These are phyloP conservation scores for Cyberlindnera suaveolens DNA, from an alignment of 805 yeast species.

Conservation along the genomic window DNA sequence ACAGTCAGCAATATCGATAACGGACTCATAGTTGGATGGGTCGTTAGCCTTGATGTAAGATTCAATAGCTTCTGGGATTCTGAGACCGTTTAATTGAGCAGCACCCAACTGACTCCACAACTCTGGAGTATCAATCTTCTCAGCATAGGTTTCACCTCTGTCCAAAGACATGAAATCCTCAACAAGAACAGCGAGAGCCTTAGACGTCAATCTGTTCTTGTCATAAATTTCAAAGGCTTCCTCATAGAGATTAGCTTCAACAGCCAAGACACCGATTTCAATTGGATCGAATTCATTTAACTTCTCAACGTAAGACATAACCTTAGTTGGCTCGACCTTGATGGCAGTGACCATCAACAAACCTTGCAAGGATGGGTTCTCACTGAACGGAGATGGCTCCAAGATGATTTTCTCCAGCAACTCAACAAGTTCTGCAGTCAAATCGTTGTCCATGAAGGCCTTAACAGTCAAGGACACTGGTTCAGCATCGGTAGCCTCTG, in stretches of 20 bases:
- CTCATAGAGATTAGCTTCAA: slow-evolving; percentile 82
- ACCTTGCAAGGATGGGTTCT: slow-evolving; percentile 92
- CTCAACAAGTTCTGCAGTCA: slow-evolving; percentile 90
- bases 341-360: slow-evolving; percentile 89
- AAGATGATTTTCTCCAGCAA: slow-evolving; percentile 90
- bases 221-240: slow-evolving; percentile 93
- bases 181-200: slow-evolving; percentile 85
- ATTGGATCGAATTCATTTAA: slow-evolving; percentile 86
- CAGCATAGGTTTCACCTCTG: slow-evolving; percentile 91
- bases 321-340: slow-evolving; percentile 88
- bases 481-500: slow-evolving; percentile 88
- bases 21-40: slow-evolving; percentile 83
- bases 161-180: slow-evolving; percentile 93
- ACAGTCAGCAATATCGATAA: slow-evolving; percentile 90
- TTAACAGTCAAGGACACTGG: slow-evolving; percentile 91
- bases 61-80: slow-evolving; percentile 85
- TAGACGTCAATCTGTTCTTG: slow-evolving; percentile 67
- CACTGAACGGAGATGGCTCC: slow-evolving; percentile 96
- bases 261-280: slow-evolving; percentile 89
- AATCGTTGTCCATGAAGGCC: slow-evolving; percentile 92
- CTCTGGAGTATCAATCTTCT: slow-evolving; percentile 76
- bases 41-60: slow-evolving; percentile 91
- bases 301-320: slow-evolving; percentile 76
- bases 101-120: slow-evolving; percentile 94
- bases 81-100: slow-evolving; percentile 90